A percentile compares a stretch with the other conserved stretches of the same genome.
These are phyloP conservation scores for Pseudogymnoascus sp. DNA, from an alignment of 2,329 filamentous ascomycete species.

Conservation along the genomic window DNA sequence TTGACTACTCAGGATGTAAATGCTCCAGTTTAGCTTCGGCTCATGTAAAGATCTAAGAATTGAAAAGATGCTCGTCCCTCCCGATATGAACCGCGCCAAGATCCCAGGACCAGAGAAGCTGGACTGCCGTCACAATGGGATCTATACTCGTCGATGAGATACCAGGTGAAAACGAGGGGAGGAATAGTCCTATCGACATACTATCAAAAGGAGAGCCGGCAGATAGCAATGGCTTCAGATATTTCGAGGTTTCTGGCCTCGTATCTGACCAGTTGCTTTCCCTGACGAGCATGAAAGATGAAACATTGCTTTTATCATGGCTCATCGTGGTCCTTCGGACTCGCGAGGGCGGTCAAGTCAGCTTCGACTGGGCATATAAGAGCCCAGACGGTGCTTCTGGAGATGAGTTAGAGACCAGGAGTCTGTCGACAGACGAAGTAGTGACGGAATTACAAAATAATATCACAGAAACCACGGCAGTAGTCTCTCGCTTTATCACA, in stretches of 20 bases:
- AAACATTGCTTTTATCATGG: conserved; percentile 38
- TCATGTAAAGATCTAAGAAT: background rate
- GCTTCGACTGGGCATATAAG: conserved; percentile 36
- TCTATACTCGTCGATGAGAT: conserved; percentile 13
- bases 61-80: conserved; percentile 8
- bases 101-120: conserved; percentile 10
- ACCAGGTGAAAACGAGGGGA: conserved; percentile 3
- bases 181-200: background rate
- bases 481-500: conserved; percentile 26
- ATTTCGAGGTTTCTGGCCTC: conserved; percentile 28
- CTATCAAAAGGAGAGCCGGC: background rate
- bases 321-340: conserved; percentile 38
- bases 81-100: conserved; percentile 1
- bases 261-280: conserved; percentile 21
- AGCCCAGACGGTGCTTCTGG: conserved; percentile 13
- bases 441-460: conserved; percentile 29
- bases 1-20: conserved; percentile 5
- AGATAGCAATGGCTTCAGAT: conserved; percentile 19
- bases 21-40: conserved; percentile 1
- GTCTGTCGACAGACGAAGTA: conserved; percentile 30
- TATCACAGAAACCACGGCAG: conserved; percentile 24
- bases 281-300: conserved; percentile 34
- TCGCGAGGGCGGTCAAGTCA: conserved; percentile 32
- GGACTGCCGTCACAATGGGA: conserved; percentile 13
- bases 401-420: conserved; percentile 17